phyloP scores from a whole-genome alignment of 371 early-diverging fungal species.

The Syncephalastrum monosporum region DNA sequence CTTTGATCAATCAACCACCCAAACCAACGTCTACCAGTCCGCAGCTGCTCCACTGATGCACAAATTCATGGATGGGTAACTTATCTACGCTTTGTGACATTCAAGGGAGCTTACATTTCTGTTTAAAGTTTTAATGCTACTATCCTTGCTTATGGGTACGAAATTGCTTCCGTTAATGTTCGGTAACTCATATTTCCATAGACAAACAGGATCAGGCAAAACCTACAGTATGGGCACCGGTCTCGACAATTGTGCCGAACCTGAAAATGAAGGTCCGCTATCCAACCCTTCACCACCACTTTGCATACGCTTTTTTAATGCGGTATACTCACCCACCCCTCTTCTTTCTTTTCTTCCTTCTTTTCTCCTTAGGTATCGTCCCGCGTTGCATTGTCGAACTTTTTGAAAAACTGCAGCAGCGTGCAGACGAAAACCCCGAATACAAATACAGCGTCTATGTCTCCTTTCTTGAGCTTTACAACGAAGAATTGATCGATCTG shows the following conservation, averaged over 20 bases:
- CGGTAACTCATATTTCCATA: slow-evolving; percentile 5
- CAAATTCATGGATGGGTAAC: slow-evolving; percentile 87
- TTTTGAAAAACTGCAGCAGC: slow-evolving; percentile 42
- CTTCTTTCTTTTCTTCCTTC: background rate
- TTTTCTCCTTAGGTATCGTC: slow-evolving; percentile 68
- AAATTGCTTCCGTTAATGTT: background rate
- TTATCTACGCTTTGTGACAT: slow-evolving; percentile 1
- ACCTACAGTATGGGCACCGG: slow-evolving; percentile 97
- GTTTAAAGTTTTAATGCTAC: slow-evolving; percentile 25
- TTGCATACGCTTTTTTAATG: background rate
- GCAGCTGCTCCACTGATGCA: slow-evolving; percentile 74
- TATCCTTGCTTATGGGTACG: slow-evolving; percentile 26
- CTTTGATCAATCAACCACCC: slow-evolving; percentile 69
- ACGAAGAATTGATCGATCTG: slow-evolving; percentile 93
- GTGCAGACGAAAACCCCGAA: slow-evolving; percentile 19
- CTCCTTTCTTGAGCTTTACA: slow-evolving; percentile 95
- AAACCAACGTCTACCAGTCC: slow-evolving; percentile 68
- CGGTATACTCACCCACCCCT: background rate
- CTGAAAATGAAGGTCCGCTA: slow-evolving; percentile 30
- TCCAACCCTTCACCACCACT: background rate
- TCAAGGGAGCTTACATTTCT: background rate
- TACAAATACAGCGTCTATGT: slow-evolving; percentile 63
- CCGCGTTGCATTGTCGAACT: slow-evolving; percentile 81
- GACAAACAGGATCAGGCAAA: slow-evolving; percentile 95
- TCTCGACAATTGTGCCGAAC: slow-evolving; percentile 42